Evolutionary conservation across 2,329 filamentous ascomycete species (phyloP), one percentile per base, ranked within the genome.

Genomic region (Grosmannia clavigera): DNA sequence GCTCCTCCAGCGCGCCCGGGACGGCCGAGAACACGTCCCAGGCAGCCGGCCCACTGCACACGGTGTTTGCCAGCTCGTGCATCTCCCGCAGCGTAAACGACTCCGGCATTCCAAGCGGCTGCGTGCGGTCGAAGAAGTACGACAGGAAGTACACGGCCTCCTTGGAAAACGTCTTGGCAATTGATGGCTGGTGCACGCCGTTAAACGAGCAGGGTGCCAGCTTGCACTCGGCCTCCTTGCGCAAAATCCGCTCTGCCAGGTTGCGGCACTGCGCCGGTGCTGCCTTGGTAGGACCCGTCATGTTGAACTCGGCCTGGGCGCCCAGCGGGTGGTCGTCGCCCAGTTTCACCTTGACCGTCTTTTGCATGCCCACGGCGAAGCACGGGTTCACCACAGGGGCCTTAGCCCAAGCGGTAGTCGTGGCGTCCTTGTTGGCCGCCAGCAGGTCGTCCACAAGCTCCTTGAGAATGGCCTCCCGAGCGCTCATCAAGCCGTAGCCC

Each of bases 161-260:
- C 64, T 81, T 82, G 31, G 89, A 78, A 69, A 99, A 99, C 0
- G 94, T 99, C 80, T 96, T 95, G 66, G 84, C 85, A 55, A 99
- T 81, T 27, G 88, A 86, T 11, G 94, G 94, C 74, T 99, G 94
- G 75, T 99, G 90, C 35, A 99, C 85, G 65, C 94, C 94, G 72
- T 96, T 95, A 84, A 99, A 99, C 1, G 94, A 96, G 78, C 94
- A 99, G n/a, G 94, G 94, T 0, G 88, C 82, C 56, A 97, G 76
- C 64, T 80, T 79, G 77, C 94, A 99, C 38, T 84, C 80, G 52
- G 83, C 82, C 25, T 95, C 90, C 76, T 99, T 99, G 69, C 87
- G 82, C 53, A 99, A 80, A 33, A 95, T 95, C 73, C 88, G 90
- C 78, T 99, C 94, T 1, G 92, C 88, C 57, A 97, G 78, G 64